Evolutionary conservation across 1,139 yeast species (phyloP).

Genomic region (Blastobotrys ciferrii): DNA sequence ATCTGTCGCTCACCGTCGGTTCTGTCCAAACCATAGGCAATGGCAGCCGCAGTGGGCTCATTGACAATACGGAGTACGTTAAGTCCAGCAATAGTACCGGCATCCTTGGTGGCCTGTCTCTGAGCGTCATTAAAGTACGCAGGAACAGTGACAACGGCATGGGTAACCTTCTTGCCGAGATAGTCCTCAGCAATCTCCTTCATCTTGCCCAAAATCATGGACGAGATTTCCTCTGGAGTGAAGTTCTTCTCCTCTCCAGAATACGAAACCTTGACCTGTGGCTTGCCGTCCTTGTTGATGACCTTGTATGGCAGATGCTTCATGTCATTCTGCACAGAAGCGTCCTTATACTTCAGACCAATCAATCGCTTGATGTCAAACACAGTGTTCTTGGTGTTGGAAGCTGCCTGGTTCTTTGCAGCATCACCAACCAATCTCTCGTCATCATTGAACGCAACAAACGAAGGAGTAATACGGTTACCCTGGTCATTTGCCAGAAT

Average conservation of each 20-base stretch:
- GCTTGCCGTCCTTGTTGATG: slow-evolving; percentile 80
- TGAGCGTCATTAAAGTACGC: slow-evolving; percentile 98
- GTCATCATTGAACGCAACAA: slow-evolving; percentile 93
- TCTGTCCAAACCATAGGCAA: slow-evolving; percentile 94
- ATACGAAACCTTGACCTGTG: slow-evolving; percentile 87
- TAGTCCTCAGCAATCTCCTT: slow-evolving; percentile 95
- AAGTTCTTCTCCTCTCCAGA: slow-evolving; percentile 89
- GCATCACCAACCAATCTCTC: slow-evolving; percentile 96
- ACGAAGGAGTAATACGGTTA: slow-evolving; percentile 97
- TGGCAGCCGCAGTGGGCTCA: slow-evolving; percentile 98
- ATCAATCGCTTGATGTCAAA: slow-evolving; percentile 92
- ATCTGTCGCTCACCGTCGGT: slow-evolving; percentile 69
- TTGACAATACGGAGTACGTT: slow-evolving; percentile 95
- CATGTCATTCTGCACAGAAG: slow-evolving; percentile 87
- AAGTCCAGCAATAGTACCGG: slow-evolving; percentile 95
- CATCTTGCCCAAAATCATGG: slow-evolving; percentile 92
- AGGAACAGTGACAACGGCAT: slow-evolving; percentile 95
- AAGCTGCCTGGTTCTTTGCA: slow-evolving; percentile 96
- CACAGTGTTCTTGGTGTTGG: slow-evolving; percentile 89
- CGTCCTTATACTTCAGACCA: slow-evolving; percentile 87
- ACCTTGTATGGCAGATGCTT: slow-evolving; percentile 97
- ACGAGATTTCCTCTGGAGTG: slow-evolving; percentile 98
- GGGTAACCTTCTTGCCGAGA: slow-evolving; percentile 83
- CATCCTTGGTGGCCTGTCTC: slow-evolving; percentile 96
- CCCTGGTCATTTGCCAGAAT: slow-evolving; percentile 96